These are phyloP conservation scores for Cicer pinnatifidum DNA, from an alignment of 306 rosid genomes.

Conservation along the genomic window DNA sequence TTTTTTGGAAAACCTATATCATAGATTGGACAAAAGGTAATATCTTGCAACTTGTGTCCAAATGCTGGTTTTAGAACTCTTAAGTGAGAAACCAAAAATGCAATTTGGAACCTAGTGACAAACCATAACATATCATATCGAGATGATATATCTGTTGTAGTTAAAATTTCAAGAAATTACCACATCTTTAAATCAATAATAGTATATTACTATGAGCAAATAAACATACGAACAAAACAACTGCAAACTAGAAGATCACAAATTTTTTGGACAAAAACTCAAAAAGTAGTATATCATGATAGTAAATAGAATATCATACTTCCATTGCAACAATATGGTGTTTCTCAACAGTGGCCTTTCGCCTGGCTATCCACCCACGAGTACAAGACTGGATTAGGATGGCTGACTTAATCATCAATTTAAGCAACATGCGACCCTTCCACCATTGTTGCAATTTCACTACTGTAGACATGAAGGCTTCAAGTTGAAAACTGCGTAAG, in stretches of 20 bases:
- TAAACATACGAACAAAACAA: background rate
- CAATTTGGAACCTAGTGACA: background rate
- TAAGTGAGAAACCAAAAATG: background rate
- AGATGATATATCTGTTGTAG: background rate
- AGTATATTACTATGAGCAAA: background rate
- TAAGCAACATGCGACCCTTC: conserved; percentile 61
- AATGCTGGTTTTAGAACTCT: background rate
- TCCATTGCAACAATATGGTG: conserved; percentile 56
- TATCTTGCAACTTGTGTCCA: background rate
- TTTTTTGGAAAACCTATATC: background rate
- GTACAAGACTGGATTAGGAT: conserved; percentile 66
- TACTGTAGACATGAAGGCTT: conserved; percentile 57
- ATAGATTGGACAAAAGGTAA: background rate
- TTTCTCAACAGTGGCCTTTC: conserved; percentile 54
- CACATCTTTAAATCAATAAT: conserved; percentile 1
- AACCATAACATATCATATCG: conserved; percentile 6
- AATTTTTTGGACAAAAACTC: background rate
- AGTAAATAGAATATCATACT: conserved; percentile 55
- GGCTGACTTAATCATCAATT: conserved; percentile 56
- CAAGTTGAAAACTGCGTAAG: conserved; percentile 54
- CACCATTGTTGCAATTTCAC: conserved; percentile 87
- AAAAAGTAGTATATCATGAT: background rate
- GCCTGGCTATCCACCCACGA: conserved; percentile 73
- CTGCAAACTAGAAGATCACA: background rate
- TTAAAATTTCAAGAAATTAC: conserved; percentile 7